Base-by-base conservation (phyloP, 2,329 filamentous ascomycete species). In the Microcyclospora pomicola region DNA sequence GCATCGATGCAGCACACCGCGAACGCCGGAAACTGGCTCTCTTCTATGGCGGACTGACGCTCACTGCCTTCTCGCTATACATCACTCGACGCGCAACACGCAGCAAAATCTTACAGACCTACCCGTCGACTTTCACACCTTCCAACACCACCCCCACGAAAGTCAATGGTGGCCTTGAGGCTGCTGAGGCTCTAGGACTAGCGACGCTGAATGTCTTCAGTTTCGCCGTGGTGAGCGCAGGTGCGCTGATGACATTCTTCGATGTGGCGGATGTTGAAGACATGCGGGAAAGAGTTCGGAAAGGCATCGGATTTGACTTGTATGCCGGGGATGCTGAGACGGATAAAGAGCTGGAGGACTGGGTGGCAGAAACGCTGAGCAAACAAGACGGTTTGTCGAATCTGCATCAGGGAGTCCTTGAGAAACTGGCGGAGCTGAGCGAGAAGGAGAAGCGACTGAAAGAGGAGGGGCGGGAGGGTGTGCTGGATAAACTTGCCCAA, bases 171-270 rank as follows among this genome's bases (percentile, higher is more conserved):
- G 70, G 75, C 1, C 57, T 81, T 30, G 79, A 95, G 45, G 88
- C 88, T 1, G 62, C 81, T 27, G 82, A 93, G 60, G 88, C 88
- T 0, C 66, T 98, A 15, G 82, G 79, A 35, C 66, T 95, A 28
- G 91, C 88, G 0, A 94, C 87, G 0, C 70, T 95, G 49, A 94
- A 94, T 51, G 83, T 91, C 10, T 53, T 77, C 27, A 82, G 78
- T 49, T 73, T 91, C 35, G 78, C 71, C 1, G 75, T 94, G 58
- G 75, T 92, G 70, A 62, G 72, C 7, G 69, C 74, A 0, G 91
- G 88, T 3, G 85, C 80, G 0, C 59, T 78, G 9, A 67, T 83
- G 44, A 93, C 80, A 70, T 77, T 75, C 1, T 74, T 91, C 42
- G 81, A 95, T 56, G 73, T 96, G 28, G 61, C 59, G 19, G 62